Base-by-base conservation (phyloP, 2,329 filamentous ascomycete genomes). In the Aspergillus uvarum region DNA sequence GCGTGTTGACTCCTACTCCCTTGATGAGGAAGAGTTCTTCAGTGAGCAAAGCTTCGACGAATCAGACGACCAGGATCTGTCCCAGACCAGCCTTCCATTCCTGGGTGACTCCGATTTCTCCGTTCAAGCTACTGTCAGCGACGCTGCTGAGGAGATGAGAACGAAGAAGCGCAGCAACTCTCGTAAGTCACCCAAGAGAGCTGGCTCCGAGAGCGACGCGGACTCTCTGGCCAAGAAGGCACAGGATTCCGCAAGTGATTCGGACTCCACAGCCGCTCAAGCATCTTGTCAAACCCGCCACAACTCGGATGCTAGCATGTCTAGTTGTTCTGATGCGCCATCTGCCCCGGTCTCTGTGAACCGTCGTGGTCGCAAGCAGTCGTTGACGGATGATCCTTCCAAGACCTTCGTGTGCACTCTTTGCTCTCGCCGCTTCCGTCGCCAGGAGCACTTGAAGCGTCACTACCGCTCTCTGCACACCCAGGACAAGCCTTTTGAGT, bases 381-480 rank as follows among this genome's bases (percentile, higher is more conserved):
- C 95, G 1, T 80, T 98, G 69, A 98, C 95, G 5, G 95, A 98
- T 73, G 95, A 99, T 72, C 95, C 95, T 1, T 96, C 92, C 72
- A 99, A 99, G 88, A 97, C 93, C 0, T 99, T 98, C 65, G 91
- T 96, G 62, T 99, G 95, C 81, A 92, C 93, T 59, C 85, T 97
- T 22, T 99, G 95, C 88, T 94, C 92, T 72, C 92, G 95, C 66
- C 91, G 95, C 63, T 99, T 99, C 89, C 90, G 95, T 64, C 91
- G 95, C 64, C 95, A 99, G 80, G 95, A 99, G 79, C 95, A 99
- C 74, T 87, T 99, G 62, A 99, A 99, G 87, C 91, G 95, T 64
- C 95, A 99, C 83, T 96, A 96, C 83, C 89, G 95, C 69, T 98
- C 95, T 60, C 91, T 99, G 51, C 95, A 99, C 83, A 99, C 95